Evolutionary conservation across 2,329 filamentous ascomycete genomes (phyloP).

Genomic region (Davidsoniella australis): DNA sequence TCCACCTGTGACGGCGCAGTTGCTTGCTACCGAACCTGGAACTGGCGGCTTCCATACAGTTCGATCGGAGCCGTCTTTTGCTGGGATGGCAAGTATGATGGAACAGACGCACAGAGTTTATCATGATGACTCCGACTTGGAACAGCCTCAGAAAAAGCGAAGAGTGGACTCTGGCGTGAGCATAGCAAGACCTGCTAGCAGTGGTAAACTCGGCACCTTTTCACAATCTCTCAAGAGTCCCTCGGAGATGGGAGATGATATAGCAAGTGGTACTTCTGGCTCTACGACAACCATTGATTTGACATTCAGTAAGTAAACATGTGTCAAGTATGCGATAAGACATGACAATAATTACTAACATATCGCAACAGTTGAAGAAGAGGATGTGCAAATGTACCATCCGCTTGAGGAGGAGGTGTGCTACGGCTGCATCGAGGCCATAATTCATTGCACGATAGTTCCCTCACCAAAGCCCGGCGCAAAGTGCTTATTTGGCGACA

Average conservation of each 20-base stretch:
- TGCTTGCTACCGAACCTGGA: conserved; percentile 1
- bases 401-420: conserved; percentile 57
- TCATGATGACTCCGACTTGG: conserved; percentile 5
- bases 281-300: conserved; percentile 38
- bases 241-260: no score
- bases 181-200: conserved; percentile 5
- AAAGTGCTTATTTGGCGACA: conserved; percentile 37
- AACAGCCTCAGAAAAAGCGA: conserved; percentile 10
- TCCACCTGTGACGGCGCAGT: neutral
- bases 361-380: conserved; percentile 31
- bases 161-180: conserved; percentile 6
- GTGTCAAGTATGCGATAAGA: neutral
- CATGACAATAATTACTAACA: no score
- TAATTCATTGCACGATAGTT: conserved; percentile 48
- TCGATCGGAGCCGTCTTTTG: conserved; percentile 11
- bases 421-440: conserved; percentile 59
- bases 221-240: neutral
- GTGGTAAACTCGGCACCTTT: neutral
- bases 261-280: no score
- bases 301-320: conserved; percentile 29
- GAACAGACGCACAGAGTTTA: conserved; percentile 2
- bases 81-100: conserved; percentile 7
- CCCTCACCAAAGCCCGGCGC: conserved; percentile 51
- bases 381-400: conserved; percentile 39
- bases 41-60: conserved; percentile 7